Evolutionary conservation across 805 yeast genomes (phyloP).

Genomic region (Phaffomyces opuntiae): DNA sequence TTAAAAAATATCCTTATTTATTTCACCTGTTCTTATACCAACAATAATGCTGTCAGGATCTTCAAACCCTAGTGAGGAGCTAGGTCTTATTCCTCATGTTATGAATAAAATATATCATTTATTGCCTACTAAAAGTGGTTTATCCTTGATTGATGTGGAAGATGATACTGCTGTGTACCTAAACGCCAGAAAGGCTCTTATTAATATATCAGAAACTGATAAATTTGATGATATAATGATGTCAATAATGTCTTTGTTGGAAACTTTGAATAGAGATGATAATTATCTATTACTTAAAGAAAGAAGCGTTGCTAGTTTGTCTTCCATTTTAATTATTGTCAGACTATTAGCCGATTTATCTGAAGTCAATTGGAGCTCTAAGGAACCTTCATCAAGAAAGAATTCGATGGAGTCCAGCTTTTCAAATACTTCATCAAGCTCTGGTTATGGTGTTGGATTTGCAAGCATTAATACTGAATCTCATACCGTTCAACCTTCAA

Average conservation of each 20-base stretch:
- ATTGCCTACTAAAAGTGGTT: slow-evolving; percentile 32
- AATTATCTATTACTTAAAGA: slow-evolving; percentile 21
- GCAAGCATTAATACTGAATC: slow-evolving; percentile 28
- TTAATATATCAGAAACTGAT: slow-evolving; percentile 23
- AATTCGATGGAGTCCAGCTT: slow-evolving; percentile 17
- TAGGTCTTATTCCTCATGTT: slow-evolving; percentile 29
- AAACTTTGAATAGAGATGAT: slow-evolving; percentile 24
- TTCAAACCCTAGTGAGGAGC: slow-evolving; percentile 3
- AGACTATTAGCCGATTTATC: slow-evolving; percentile 34
- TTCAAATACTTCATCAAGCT: slow-evolving; percentile 15
- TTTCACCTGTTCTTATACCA: too few relatives aligned
- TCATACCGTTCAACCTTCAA: slow-evolving; percentile 28
- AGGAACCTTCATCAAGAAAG: slow-evolving; percentile 20
- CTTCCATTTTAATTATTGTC: slow-evolving; percentile 31
- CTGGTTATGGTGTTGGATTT: slow-evolving; percentile 24
- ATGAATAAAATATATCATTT: slow-evolving; percentile 26
- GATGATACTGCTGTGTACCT: slow-evolving; percentile 27
- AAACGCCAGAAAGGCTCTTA: slow-evolving; percentile 28
- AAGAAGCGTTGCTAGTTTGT: slow-evolving; percentile 21
- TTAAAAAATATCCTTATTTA: neutral
- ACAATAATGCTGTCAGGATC: slow-evolving; percentile 4
- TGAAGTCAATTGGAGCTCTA: slow-evolving; percentile 33
- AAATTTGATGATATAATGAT: slow-evolving; percentile 26
- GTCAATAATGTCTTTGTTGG: slow-evolving; percentile 21
- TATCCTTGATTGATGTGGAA: slow-evolving; percentile 29